Percentiles rank a stretch among this genome's conserved stretches.
Evolutionary conservation across 106 monocot species (phyloP).

Genomic region (Phalaenopsis equestris): DNA sequence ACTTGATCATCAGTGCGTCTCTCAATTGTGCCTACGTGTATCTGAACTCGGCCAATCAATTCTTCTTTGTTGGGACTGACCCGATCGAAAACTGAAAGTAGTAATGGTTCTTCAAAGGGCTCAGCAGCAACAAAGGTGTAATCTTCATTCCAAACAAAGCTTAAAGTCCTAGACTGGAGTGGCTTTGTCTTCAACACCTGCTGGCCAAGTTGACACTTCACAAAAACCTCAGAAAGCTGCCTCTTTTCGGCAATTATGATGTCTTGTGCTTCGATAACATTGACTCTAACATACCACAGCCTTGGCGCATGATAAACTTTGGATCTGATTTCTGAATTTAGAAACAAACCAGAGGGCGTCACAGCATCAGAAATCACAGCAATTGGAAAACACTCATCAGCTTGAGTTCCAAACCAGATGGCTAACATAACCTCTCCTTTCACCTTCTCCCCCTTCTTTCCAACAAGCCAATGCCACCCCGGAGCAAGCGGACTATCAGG

Average conservation of each 20-base stretch:
- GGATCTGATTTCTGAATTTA: conserved; percentile 31
- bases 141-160: conserved; percentile 71
- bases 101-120: conserved; percentile 57
- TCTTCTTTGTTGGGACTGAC: conserved; percentile 35
- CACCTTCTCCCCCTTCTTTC: conserved; percentile 29
- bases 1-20: conserved; percentile 30
- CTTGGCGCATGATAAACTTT: conserved; percentile 80
- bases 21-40: conserved; percentile 39
- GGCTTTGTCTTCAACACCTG: conserved; percentile 45
- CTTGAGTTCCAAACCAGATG: conserved; percentile 79
- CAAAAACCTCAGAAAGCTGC: conserved; percentile 51
- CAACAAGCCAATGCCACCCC: conserved; percentile 67
- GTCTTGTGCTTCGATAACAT: conserved; percentile 65
- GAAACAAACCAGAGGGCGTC: conserved; percentile 7
- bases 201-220: conserved; percentile 41
- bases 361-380: conserved; percentile 39
- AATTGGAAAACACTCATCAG: conserved; percentile 70
- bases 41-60: conserved; percentile 29
- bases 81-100: conserved; percentile 35
- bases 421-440: conserved; percentile 62
- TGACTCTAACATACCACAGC: conserved; percentile 75
- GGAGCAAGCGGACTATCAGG: conserved; percentile 81
- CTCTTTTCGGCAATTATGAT: conserved; percentile 31
- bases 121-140: conserved; percentile 71
- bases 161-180: conserved; percentile 18